Conservation (phyloP, 1,284 basidiomycete species). For the Sphagnurus paluster region DNA sequence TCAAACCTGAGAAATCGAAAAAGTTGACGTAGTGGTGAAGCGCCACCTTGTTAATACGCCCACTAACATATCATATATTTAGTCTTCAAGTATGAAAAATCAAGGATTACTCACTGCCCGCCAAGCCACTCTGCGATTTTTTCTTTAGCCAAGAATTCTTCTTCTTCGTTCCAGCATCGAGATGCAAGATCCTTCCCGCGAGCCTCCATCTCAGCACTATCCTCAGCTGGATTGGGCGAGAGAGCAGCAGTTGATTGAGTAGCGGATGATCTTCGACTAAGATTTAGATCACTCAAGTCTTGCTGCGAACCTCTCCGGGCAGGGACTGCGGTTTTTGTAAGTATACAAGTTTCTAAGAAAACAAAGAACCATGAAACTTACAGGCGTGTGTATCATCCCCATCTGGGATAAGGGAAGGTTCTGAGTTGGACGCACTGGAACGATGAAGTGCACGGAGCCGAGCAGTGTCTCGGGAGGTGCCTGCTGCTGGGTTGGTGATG, state of each 20-base stretch:
- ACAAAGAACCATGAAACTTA: slow-evolving; percentile 35
- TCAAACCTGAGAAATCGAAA: slow-evolving; percentile 84
- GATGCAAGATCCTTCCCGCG: slow-evolving; percentile 74
- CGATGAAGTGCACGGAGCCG: slow-evolving; percentile 63
- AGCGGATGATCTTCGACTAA: slow-evolving; percentile 43
- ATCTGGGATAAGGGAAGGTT: slow-evolving; percentile 67
- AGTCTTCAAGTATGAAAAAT: slow-evolving; percentile 10
- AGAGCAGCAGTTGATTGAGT: slow-evolving; percentile 40
- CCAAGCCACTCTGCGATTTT: slow-evolving; percentile 98
- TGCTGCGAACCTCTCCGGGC: slow-evolving; percentile 45
- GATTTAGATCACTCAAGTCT: slow-evolving; percentile 49
- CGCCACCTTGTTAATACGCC: slow-evolving; percentile 72
- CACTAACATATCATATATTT: slow-evolving; percentile 44
- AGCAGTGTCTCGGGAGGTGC: slow-evolving; percentile 42
- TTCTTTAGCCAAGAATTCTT: slow-evolving; percentile 79
- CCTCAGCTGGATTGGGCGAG: slow-evolving; percentile 37
- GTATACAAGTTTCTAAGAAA: slow-evolving; percentile 3
- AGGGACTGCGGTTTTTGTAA: slow-evolving; percentile 16
- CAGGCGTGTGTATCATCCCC: slow-evolving; percentile 47
- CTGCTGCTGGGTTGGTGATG: slow-evolving; percentile 29
- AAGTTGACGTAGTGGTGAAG: slow-evolving; percentile 82
- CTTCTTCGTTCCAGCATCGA: slow-evolving; percentile 88
- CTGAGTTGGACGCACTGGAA: slow-evolving; percentile 72
- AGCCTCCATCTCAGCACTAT: slow-evolving; percentile 58
- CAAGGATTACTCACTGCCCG: slow-evolving; percentile 63